phyloP scores from a whole-genome alignment of 306 rosid species.

The Cercis canadensis region DNA sequence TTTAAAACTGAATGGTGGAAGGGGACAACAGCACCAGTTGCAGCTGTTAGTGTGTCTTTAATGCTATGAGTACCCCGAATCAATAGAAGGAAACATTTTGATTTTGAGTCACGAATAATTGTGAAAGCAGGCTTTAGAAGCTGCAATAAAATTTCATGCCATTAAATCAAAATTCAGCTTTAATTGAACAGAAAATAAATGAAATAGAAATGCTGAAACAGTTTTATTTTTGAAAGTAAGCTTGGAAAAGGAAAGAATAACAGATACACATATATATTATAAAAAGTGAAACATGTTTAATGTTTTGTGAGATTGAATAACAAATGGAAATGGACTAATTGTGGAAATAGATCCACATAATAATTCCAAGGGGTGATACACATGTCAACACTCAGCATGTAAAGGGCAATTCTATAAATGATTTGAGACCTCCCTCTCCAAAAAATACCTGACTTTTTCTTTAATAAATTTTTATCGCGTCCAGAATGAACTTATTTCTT shows the following conservation, averaged over 20 bases:
- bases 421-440: conserved; percentile 21
- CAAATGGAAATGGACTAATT: background rate
- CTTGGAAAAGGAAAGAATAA: background rate
- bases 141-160: conserved; percentile 53
- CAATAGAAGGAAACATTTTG: conserved; percentile 87
- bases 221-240: conserved; percentile 15
- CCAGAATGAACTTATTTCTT: background rate
- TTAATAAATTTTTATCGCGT: no score
- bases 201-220: conserved; percentile 7
- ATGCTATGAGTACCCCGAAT: conserved; percentile 99
- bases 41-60: conserved; percentile 96
- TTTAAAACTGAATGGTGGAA: conserved; percentile 91
- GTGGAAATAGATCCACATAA: background rate
- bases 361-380: conserved; percentile 17
- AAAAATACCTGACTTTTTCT: background rate
- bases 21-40: conserved; percentile 95
- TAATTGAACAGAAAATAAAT: conserved; percentile 19
- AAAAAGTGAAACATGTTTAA: background rate
- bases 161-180: conserved; percentile 35
- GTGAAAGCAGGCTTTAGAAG: conserved; percentile 97
- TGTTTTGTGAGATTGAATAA: conserved; percentile 1
- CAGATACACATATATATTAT: conserved; percentile 2
- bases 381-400: background rate
- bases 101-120: conserved; percentile 66
- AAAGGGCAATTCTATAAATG: background rate